Evolutionary conservation across 225 moss, liverwort and hornwort genomes (phyloP).

Genomic region (Pseudisothecium myosuroides): DNA sequence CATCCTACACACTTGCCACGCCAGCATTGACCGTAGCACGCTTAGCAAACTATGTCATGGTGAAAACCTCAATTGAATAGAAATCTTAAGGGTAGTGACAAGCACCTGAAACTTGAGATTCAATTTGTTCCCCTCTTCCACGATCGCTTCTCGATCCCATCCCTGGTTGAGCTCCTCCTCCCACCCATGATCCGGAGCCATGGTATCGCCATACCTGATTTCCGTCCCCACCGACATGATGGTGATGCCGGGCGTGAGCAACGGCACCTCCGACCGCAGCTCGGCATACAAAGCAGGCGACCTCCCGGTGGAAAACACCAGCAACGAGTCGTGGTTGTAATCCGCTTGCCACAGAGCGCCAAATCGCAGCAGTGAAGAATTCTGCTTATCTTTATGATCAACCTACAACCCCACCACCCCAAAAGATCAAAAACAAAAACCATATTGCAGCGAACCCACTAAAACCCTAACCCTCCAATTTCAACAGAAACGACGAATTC

Average conservation of each 20-base stretch:
- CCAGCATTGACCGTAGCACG: background rate
- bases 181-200: slow-evolving; percentile 85
- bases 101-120: slow-evolving; percentile 65
- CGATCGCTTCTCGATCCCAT: slow-evolving; percentile 70
- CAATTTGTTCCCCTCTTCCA: slow-evolving; percentile 66
- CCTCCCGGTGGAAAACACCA: slow-evolving; percentile 85
- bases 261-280: slow-evolving; percentile 62
- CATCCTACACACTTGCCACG: background rate
- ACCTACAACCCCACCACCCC: slow-evolving; percentile 22
- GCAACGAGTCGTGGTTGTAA: slow-evolving; percentile 81
- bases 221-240: slow-evolving; percentile 98
- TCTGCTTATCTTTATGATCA: slow-evolving; percentile 70
- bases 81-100: no score
- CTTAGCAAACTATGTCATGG: background rate
- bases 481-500: background rate
- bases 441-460: background rate
- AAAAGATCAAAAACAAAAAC: background rate
- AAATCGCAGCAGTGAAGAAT: slow-evolving; percentile 67
- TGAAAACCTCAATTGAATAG: background rate
- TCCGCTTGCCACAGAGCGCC: slow-evolving; percentile 76
- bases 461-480: background rate
- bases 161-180: slow-evolving; percentile 70
- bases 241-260: slow-evolving; percentile 80
- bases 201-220: slow-evolving; percentile 77
- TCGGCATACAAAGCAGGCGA: slow-evolving; percentile 69